Base-by-base conservation (phyloP, 352 stramenopile species). In the Globisporangium abappressorium region DNA sequence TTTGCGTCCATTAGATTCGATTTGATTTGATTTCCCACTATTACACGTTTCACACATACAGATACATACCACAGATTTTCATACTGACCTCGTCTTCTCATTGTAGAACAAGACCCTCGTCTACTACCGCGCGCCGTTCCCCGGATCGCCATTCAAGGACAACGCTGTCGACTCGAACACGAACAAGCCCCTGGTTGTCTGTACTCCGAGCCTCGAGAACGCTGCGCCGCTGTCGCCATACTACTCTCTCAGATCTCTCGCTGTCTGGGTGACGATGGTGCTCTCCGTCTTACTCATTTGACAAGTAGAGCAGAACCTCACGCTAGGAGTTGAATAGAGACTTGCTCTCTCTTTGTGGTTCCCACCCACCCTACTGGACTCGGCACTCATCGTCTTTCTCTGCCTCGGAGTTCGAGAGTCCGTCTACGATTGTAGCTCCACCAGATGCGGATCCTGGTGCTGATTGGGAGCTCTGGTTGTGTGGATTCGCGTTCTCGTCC, bases 131-230 rank as follows among this genome's bases (percentile, higher is more conserved):
- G 80, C 82, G n/a, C 85, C 80, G 38, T 95, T 82, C 62, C 85
- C 86, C 33, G 86, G 87, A 18, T 93, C 87, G 30, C 87, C 88
- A 6, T 95, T 95, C 68, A 82, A 81, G 57, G 80, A 89, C 70
- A 92, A 95, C 58, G 73, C 64, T 8, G 85, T 92, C 12, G 78
- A 93, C 61, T 65, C 81, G 5, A 76, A 93, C 61, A 91, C 80
- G 33, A 81, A 84, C 70, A 87, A 93, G 46, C 81, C 86, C 7
- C 24, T 95, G 5, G 72, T 89, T 15, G 85, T 95, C 9, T 96
- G 89, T 69, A 96, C 89, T 18, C 87, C 88, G 7, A 94, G 84
- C 56, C 80, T 96, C 36, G 80, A 92, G 69, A 93, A 95, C 60
- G 55, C 41, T 5, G 78, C 65, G 6, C 58, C 26, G 18, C 18